Base-by-base conservation (phyloP, 1,139 yeast genomes). In the Torulaspora globosa region DNA sequence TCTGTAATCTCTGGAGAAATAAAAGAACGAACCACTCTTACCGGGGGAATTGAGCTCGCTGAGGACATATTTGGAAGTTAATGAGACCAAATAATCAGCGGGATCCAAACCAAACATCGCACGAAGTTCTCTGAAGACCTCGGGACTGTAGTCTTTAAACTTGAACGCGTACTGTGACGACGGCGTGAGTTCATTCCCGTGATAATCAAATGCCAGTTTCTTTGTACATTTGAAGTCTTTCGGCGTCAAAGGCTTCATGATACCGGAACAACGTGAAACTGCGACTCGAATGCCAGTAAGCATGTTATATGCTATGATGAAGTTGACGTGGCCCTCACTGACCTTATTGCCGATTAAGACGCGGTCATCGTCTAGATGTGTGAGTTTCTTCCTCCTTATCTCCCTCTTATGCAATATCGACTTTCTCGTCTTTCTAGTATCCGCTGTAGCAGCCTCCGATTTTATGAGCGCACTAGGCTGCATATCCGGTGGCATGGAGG, bases 41-140 rank as follows among this genome's bases (percentile, higher is more conserved):
- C 99, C 99, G 0, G 97, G 97, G 1, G 97, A 88, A 16, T 94
- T 96, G 54, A 90, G 72, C 67, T 92, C 97, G 27, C 95, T 84
- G 39, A 94, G 75, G 54, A 94, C 87, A 60, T 90, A 92, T 66
- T 89, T 89, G 15, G 96, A 92, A 0, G 97, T 90, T 54, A 94
- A 74, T 1, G 97, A 87, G 59, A 92, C 83, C 50, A 94, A 73
- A 66, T 94, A 94, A 66, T 94, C 98, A 0, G 97, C 97, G 1
- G 96, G 96, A 60, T 92, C 97, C 26, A 94, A 74, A 14, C 90
- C 89, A 69, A 94, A 94, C 35, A 79, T 64, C 9, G 78, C 73
- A 45, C 98, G 72, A 48, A 94, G 70, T 57, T 88, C 96, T 39
- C 97, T 72, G 63, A 94, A 94, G 2, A 94, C 97, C 67, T 85